A percentile compares a stretch with the other conserved stretches of the same genome.
Conservation (phyloP, 768 basidiomycete genomes). For the Galerina marginata region DNA sequence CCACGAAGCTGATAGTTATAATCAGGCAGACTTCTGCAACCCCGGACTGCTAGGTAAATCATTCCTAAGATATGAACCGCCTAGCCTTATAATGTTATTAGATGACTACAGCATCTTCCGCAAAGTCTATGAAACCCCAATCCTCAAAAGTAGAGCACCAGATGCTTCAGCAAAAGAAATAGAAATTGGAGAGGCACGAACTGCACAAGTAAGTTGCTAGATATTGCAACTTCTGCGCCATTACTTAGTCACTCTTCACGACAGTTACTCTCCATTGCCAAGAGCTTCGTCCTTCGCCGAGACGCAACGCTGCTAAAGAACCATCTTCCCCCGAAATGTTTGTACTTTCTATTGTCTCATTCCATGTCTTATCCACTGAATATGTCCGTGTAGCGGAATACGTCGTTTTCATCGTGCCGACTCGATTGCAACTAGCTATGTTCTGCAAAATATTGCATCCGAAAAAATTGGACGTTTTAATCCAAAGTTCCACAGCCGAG, state of each 20-base stretch:
- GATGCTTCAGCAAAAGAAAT: constrained; percentile 73
- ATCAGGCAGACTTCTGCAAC: constrained; percentile 90
- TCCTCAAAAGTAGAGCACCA: constrained; percentile 83
- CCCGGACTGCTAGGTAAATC: constrained; percentile 81
- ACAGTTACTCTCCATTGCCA: constrained; percentile 75
- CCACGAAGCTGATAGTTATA: neutral
- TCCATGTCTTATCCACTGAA: neutral
- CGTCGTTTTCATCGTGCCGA: constrained; percentile 95
- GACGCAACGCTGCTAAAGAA: constrained; percentile 83
- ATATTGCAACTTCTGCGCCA: neutral
- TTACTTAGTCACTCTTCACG: neutral
- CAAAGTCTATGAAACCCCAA: constrained; percentile 85
- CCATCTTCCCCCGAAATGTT: constrained; percentile 92
- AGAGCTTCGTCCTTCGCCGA: constrained; percentile 89
- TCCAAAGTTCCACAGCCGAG: constrained; percentile 74
- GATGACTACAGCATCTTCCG: constrained; percentile 81
- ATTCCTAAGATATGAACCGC: neutral
- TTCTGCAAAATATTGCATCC: constrained; percentile 78
- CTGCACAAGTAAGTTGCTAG: constrained; percentile 61
- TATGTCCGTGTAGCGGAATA: constrained; percentile 77
- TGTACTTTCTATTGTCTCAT: constrained; percentile 27
- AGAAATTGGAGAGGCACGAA: constrained; percentile 79
- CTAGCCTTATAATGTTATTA: constrained; percentile 30
- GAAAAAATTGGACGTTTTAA: constrained; percentile 69
- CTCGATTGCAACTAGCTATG: constrained; percentile 79